These are phyloP conservation scores for Cercospora sp. DNA, from an alignment of 2,329 filamentous ascomycete species.

Conservation along the genomic window DNA sequence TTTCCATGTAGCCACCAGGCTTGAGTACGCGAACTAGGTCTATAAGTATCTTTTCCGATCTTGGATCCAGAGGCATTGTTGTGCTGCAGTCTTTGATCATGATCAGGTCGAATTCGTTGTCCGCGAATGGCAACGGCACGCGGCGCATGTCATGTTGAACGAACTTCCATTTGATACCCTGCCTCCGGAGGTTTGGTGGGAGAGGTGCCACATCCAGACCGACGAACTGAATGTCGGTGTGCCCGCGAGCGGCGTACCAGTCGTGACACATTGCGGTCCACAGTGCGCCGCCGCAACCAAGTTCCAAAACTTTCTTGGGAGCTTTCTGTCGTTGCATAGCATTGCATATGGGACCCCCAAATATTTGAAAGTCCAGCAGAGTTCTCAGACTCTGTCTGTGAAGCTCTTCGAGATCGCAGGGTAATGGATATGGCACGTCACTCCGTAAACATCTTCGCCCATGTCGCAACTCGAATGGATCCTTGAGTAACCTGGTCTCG, in stretches of 20 bases:
- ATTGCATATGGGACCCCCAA: conserved; percentile 76
- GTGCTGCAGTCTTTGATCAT: conserved; percentile 83
- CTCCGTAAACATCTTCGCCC: conserved; percentile 75
- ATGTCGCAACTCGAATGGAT: conserved; percentile 60
- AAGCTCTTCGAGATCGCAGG: conserved; percentile 81
- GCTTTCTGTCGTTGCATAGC: conserved; percentile 65
- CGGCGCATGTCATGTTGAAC: conserved; percentile 82
- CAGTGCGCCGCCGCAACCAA: conserved; percentile 83
- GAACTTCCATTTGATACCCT: conserved; percentile 84
- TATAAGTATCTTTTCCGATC: conserved; percentile 60
- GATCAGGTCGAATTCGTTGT: conserved; percentile 81
- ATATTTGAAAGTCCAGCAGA: conserved; percentile 75
- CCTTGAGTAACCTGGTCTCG: conserved; percentile 11
- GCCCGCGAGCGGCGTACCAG: conserved; percentile 69
- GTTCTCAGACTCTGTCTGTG: conserved; percentile 85
- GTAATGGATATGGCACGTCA: conserved; percentile 80
- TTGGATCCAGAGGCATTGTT: conserved; percentile 58
- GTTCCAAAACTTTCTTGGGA: conserved; percentile 75
- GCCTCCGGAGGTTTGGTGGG: conserved; percentile 63
- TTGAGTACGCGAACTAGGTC: conserved; percentile 76
- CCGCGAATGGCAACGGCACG: conserved; percentile 72
- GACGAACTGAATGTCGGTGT: conserved; percentile 71
- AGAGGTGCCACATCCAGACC: conserved; percentile 79
- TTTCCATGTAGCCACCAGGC: conserved; percentile 76
- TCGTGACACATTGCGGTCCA: conserved; percentile 89